Percentiles rank a stretch among this genome's conserved stretches.
Conservation (phyloP, 2,329 filamentous ascomycete genomes). For the Ceratocystiopsis sp. region DNA sequence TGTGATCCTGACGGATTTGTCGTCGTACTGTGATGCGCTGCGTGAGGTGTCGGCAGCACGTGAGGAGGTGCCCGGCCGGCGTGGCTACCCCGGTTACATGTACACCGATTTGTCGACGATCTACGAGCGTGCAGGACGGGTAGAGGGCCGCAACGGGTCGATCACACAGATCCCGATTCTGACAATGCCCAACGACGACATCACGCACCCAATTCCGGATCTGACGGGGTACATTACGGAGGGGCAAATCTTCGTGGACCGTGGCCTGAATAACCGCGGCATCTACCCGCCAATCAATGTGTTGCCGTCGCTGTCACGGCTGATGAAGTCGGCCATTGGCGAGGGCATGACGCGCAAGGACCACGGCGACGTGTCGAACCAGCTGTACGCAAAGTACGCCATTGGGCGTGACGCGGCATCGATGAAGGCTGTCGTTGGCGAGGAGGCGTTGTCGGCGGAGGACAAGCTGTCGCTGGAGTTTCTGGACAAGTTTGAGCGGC, state of each 20-base stretch:
- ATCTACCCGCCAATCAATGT: constrained; percentile 99
- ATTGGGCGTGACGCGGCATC: constrained; percentile 95
- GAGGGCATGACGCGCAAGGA: constrained; percentile 94
- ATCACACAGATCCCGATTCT: constrained; percentile 98
- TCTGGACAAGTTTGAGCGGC: constrained; percentile 93
- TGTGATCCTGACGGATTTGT: constrained; percentile 94
- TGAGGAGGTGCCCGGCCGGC: constrained; percentile 97
- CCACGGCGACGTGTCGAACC: constrained; percentile 96
- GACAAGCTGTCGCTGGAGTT: constrained; percentile 98
- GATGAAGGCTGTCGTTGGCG: constrained; percentile 99
- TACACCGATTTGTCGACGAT: constrained; percentile 99
- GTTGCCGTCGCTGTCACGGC: constrained; percentile 87
- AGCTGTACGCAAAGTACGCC: constrained; percentile 98
- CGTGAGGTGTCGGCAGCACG: constrained; percentile 95
- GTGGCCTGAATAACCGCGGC: constrained; percentile 85
- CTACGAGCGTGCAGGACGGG: constrained; percentile 97
- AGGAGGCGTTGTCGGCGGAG: constrained; percentile 87
- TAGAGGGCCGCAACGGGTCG: constrained; percentile 88
- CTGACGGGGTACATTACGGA: constrained; percentile 98
- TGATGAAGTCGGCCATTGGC: constrained; percentile 99
- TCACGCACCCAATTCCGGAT: constrained; percentile 97
- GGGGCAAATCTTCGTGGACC: constrained; percentile 95
- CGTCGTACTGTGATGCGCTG: constrained; percentile 95
- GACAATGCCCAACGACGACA: constrained; percentile 99
- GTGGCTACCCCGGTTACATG: constrained; percentile 99